Base-by-base conservation (phyloP, 495 filamentous ascomycete genomes). In the Aspergillus avenaceus region DNA sequence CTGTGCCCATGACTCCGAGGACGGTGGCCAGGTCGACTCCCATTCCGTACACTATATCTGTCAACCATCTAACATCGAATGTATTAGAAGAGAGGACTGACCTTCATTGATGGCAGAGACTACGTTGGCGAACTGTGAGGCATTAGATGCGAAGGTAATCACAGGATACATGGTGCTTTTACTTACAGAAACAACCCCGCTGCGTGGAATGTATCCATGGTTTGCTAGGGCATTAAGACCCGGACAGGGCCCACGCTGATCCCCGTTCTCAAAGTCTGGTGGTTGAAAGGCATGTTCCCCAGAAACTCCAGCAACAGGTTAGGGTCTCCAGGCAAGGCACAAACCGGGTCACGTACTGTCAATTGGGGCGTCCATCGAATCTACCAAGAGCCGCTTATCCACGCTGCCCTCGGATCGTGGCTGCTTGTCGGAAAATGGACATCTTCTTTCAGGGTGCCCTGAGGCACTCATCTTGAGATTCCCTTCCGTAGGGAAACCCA, bases 201-300 rank as follows among this genome's bases (percentile, higher is more conserved):
- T 74, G 45, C 76, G 73, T 1, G 78, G 76, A 23, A 79, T 63
- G 45, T 80, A 82, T n/a, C 65, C 68, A 57, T 79, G 76, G 37
- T 81, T 80, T 29, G 78, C 78, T 27, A 79, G 44, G 9, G 73
- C 70, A 51, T 81, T 81, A 16, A 80, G 58, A 32, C 74, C 76
- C 1, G 76, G 76, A 49, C 78, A 80, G 45, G 74, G 71, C 7
- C 73, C 75, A 28, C 72, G 69, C 50, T 70, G 67, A 55, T 72
- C 69, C 16, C 68, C 67, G 13, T 55, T 50, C 23, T 57, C 56
- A 25, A 66, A 61, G 38, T 71, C 56, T 0, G 67, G 71, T 8
- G 71, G 58, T 2, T 70, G 64, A 31, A 71, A 78, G 12, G 52
- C 59, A 51, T 76, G 66, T 5, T 62, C 49, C 2, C 71, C 71